Conservation (phyloP, 495 filamentous ascomycete genomes). For the Aspergillus sparsus region DNA sequence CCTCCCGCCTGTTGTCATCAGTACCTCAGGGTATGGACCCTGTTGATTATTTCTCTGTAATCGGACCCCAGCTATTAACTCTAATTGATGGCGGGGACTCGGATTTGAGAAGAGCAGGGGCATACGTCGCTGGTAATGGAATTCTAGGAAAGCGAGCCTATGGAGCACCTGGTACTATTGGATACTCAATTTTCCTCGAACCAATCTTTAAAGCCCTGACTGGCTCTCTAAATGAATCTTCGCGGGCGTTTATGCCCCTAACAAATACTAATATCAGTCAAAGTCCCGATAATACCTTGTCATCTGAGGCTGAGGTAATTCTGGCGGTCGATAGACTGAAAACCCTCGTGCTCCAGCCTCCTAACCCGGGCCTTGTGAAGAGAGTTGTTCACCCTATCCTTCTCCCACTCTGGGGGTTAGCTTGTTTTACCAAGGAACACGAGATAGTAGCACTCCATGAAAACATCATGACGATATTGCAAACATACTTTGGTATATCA, state of each 20-base stretch:
- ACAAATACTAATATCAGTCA: background rate
- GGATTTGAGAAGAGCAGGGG: slow-evolving; percentile 65
- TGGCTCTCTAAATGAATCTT: slow-evolving; percentile 44
- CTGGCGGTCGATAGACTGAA: slow-evolving; percentile 58
- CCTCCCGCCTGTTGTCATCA: slow-evolving; percentile 61
- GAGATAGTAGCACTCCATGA: slow-evolving; percentile 32
- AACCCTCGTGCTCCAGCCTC: slow-evolving; percentile 63
- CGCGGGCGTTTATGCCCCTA: slow-evolving; percentile 29
- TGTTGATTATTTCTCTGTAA: slow-evolving; percentile 58
- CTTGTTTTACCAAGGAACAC: slow-evolving; percentile 52
- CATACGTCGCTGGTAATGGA: slow-evolving; percentile 73
- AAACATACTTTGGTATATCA: slow-evolving; percentile 52
- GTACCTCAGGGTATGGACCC: slow-evolving; percentile 60
- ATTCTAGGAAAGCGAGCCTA: slow-evolving; percentile 66
- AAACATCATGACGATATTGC: slow-evolving; percentile 37
- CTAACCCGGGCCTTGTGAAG: slow-evolving; percentile 72
- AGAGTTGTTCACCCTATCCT: slow-evolving; percentile 64
- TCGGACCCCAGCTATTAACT: slow-evolving; percentile 65
- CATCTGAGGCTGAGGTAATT: slow-evolving; percentile 28
- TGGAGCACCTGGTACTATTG: slow-evolving; percentile 68
- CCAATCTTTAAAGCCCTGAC: slow-evolving; percentile 65
- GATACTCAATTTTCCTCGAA: slow-evolving; percentile 67
- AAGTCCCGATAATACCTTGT: slow-evolving; percentile 19
- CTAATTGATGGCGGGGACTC: slow-evolving; percentile 66
- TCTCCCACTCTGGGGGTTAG: slow-evolving; percentile 69